Base-by-base conservation (phyloP, 192 early-diverging fungal species). In the Ambispora gerdemannii region DNA sequence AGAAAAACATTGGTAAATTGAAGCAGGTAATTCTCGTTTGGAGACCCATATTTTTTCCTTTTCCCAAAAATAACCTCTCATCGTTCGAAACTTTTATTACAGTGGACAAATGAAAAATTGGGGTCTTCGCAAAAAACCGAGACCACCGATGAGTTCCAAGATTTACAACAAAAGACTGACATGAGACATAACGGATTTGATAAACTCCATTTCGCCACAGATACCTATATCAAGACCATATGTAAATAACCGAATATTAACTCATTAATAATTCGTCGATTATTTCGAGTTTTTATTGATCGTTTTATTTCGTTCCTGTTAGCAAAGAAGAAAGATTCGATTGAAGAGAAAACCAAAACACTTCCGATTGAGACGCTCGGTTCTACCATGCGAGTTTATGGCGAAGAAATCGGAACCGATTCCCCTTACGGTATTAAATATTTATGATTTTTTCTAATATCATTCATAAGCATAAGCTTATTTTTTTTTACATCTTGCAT, bases 21-120 rank as follows among this genome's bases (percentile, higher is more conserved):
- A 83, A 87, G 53, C 86, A 86, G 83, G 87, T 86, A 81, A 76
- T 38, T 63, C 53, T 27, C 36, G 20, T 62, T 31, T 33, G 3
- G 30, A 32, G 3, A 67, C 19, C 19, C 7, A 15, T 43, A 10
- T 43, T 43, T 15, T 43, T 43, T 43, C 15, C 6, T 43, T 15
- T 43, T 43, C 38, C 38, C 6, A 43, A 15, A 15, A 10, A 43
- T 6, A 43, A 10, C 47, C 50, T 3, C 30, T 15, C 25, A 22
- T 22, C 35, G 31, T 50, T 19, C 25, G 63, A 24, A 34, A 13
- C 63, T 11, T 27, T 64, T 56, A 50, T 65, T 25, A 52, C 74
- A 87, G 85, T 86, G 88, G 79, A 89, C 89, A n/a, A 90, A 89
- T 70, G 94, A 96, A 73, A 86, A 88, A 58, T 76, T 95, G 47